Base-by-base conservation (phyloP, 1,139 yeast species). In the Yamadazyma friedrichii region DNA sequence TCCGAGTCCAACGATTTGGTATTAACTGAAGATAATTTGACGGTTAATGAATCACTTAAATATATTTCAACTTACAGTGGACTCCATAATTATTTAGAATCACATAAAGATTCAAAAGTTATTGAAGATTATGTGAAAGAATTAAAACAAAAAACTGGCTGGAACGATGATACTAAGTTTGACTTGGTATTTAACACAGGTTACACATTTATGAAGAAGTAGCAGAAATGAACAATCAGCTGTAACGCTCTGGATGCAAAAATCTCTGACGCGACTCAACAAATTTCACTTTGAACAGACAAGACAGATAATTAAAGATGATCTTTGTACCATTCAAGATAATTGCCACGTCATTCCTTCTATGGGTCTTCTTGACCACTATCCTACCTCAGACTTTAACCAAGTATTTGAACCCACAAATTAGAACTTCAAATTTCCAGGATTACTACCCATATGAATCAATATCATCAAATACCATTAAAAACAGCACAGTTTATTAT, bases 321-420 rank as follows among this genome's bases (percentile, higher is more conserved):
- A 20, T 20, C 12, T n/a, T 17, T 3, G 11, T 35, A 28, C 38
- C 33, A 12, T 35, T 28, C n/a, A 35, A 45, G 39, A 42, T 39
- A 13, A 34, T 46, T n/a, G 16, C 43, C 2, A 25, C 38, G 10
- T 61, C 72, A 3, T 70, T 70, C 42, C 29, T 60, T 13, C 40
- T 63, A 16, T 72, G 78, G 78, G 52, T 71, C 1, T 38, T 67
- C 4, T 57, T 71, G 16, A 61, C 76, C 2, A 72, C 78, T 2
- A 54, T 61, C 11, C 43, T 72, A 9, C 78, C 78, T 1, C 77
- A 71, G 48, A 47, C 60, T 5, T 39, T 60, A 29, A 53, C 61
- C 34, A 65, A 65, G 45, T 64, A 58, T 44, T 50, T 61, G 25
- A 59, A 63, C 41, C 43, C 55, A 3, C 59, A 64, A 38, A 55